These are phyloP conservation scores for Madurella mycetomatis DNA, from an alignment of 2,329 filamentous ascomycete genomes.

Conservation along the genomic window DNA sequence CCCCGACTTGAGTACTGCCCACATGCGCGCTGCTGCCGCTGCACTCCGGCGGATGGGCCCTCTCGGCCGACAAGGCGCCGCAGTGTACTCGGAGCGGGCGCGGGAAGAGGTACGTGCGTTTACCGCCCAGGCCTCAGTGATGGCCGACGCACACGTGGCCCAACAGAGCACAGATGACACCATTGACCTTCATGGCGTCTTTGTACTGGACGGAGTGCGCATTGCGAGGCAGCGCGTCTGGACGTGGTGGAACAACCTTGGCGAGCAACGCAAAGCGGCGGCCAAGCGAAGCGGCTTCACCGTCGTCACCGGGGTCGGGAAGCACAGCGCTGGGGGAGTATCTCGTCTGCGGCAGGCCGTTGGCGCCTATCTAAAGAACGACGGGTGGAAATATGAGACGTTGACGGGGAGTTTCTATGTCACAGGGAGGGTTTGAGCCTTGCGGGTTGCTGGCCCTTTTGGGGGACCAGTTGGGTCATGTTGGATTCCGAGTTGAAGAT, in stretches of 20 bases:
- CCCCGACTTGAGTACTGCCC: constrained; percentile 7
- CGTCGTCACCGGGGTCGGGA: constrained; percentile 77
- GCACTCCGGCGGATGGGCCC: constrained; percentile 52
- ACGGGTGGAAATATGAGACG: constrained; percentile 79
- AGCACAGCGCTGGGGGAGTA: constrained; percentile 71
- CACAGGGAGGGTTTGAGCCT: constrained; percentile 44
- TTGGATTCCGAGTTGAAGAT: not conserved
- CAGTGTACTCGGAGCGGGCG: constrained; percentile 68
- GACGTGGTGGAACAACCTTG: constrained; percentile 71
- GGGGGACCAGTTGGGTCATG: not conserved
- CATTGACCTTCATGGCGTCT: constrained; percentile 80
- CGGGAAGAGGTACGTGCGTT: constrained; percentile 58
- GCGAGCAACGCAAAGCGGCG: constrained; percentile 50
- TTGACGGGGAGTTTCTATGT: constrained; percentile 68
- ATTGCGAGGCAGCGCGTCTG: constrained; percentile 66
- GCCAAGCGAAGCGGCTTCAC: constrained; percentile 55
- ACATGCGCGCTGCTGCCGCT: constrained; percentile 19
- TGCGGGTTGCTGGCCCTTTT: not conserved
- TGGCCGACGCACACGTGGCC: constrained; percentile 67
- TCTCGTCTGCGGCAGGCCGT: constrained; percentile 76
- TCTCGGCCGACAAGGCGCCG: constrained; percentile 69
- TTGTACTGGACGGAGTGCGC: constrained; percentile 72
- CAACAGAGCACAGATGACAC: constrained; percentile 56
- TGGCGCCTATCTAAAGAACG: constrained; percentile 65
- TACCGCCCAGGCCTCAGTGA: constrained; percentile 48